Evolutionary conservation across 805 yeast genomes (phyloP), one percentile per base, ranked within the genome.

Genomic region (Cyberlindnera nakhonratchasimensis): DNA sequence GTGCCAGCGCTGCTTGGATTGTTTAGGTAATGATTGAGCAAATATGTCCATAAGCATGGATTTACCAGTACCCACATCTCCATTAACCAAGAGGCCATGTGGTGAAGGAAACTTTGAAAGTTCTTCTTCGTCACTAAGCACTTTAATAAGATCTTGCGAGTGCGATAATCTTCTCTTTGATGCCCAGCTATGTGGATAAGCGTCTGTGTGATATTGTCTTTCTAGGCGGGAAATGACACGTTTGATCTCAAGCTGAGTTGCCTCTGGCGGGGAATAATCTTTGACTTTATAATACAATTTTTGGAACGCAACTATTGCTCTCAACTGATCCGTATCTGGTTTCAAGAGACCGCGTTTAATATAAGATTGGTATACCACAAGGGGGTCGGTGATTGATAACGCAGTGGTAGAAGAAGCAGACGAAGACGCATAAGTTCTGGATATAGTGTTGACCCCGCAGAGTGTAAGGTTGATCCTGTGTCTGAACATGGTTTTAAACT

Each of bases 41-140:
- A 83, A 82, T 17, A 83, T 74, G 51, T 82, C 88, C 76, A 83
- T 75, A 37, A 83, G 58, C 82, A 83, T 75, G 2, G 86, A 77
- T 55, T 83, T 83, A 1, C 90, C 90, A 50, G 85, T 78, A 0
- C 90, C 90, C 4, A 79, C 86, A 45, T 75, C 84, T 4, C 85
- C 86, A 59, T 77, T 78, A 6, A 80, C 58, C 34, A 80, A 56
- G 5, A 83, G 61, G 0, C 90, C 90, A 43, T 74, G 82, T 0
- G 89, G 89, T 0, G 85, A 69, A 1, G 74, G 67, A 42, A 78
- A 66, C 40, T 74, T 66, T 5, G 61, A 52, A 24, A 81, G 55
- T 48, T 79, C 83, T 44, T 80, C 85, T 48, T 81, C 86, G 53
- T 80, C 83, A 1, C 77, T 68, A 18, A 83, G 54, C 9, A 70